Conservation (phyloP, 2,329 filamentous ascomycete genomes). For the Zymoseptoria pseudotritici region DNA sequence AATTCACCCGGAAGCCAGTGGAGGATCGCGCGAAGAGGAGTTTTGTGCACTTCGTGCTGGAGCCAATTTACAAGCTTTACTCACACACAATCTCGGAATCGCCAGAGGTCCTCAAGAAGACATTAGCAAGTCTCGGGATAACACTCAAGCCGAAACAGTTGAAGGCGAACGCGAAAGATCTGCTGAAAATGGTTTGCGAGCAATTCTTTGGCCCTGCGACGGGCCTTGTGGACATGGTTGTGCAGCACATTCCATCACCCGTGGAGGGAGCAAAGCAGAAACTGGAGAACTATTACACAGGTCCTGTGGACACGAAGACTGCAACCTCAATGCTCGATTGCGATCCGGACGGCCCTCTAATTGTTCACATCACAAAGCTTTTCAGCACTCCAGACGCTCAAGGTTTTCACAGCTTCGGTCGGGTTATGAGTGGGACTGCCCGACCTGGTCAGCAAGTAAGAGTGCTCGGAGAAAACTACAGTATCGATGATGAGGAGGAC, state of each 20-base stretch:
- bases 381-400: constrained; percentile 89
- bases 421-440: constrained; percentile 87
- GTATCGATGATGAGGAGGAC: constrained; percentile 93
- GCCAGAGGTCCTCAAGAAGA: constrained; percentile 73
- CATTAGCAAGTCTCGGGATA: constrained; percentile 73
- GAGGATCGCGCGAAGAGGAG: constrained; percentile 76
- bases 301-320: constrained; percentile 73
- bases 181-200: constrained; percentile 82
- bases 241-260: constrained; percentile 82
- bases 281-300: constrained; percentile 84
- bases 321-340: constrained; percentile 74
- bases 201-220: constrained; percentile 89
- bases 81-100: constrained; percentile 90
- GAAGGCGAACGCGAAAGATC: constrained; percentile 78
- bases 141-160: constrained; percentile 85
- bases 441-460: constrained; percentile 74
- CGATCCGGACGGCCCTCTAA: constrained; percentile 79
- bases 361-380: constrained; percentile 89
- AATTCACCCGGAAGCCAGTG: constrained; percentile 79
- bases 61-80: constrained; percentile 96
- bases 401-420: constrained; percentile 79
- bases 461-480: constrained; percentile 91
- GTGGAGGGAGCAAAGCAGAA: constrained; percentile 67
- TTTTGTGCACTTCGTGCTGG: constrained; percentile 90
- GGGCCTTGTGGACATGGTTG: constrained; percentile 93